Evolutionary conservation across 495 filamentous ascomycete genomes (phyloP), one percentile per base, ranked within the genome.

Genomic region (Talaromyces adpressus): DNA sequence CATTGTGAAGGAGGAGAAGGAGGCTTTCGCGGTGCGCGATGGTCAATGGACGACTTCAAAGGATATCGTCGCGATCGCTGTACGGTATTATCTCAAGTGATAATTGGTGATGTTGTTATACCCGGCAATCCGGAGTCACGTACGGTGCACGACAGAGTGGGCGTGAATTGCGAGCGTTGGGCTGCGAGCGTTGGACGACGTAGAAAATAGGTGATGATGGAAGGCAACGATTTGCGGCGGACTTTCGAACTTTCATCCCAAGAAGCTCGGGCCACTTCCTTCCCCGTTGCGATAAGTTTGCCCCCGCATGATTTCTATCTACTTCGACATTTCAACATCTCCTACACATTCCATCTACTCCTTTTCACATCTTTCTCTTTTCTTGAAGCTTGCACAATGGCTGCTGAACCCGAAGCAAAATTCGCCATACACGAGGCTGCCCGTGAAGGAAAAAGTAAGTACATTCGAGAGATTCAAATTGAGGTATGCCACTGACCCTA

Each of bases 401-500:
- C 77, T 65, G 54, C 76, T 7, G 71, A 72, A 49, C 67, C 75
- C 22, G 72, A 80, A 62, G 68, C 83, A 30, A 93, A 90, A 71
- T 95, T 85, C 71, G 89, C 90, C 59, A 87, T 97, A 53, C 94
- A 98, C 69, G 92, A 89, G 67, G 94, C 94, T 25, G 86, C 90
- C 54, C 83, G 94, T 61, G 91, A 97, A 73, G 93, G 94, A 36
- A 90, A 84, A 81, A 78, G 94, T 96, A 81, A 69, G 82, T 71
- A 16, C 70, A 53, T 53, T 59, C 12, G 41, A n/a, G 6, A 8
- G 25, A 11, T 6, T 34, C 11, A 57, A 22, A 3, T 16, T 2
- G 12, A 57, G 36, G 20, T 45, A 29, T 45, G 64, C 69, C 56
- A 65, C 54, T 52, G 32, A 41, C 53, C 57, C 39, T 25, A 58